A percentile compares a stretch with the other conserved stretches of the same genome.
Conservation (phyloP, 371 early-diverging fungal species). For the Dichotomocladium elegans region DNA sequence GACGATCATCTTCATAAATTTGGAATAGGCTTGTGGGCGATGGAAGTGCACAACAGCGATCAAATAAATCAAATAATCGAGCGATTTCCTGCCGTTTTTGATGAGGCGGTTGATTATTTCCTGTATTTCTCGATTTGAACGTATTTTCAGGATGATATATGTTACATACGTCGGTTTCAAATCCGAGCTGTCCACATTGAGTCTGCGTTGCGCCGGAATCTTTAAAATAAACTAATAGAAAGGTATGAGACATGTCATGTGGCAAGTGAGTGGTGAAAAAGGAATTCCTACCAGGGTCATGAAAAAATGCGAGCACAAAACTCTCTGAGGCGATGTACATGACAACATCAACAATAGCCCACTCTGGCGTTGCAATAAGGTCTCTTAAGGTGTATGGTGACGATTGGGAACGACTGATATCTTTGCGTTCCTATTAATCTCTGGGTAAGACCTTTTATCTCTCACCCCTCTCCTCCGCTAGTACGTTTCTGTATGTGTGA, state of each 20-base stretch:
- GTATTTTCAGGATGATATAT: not conserved
- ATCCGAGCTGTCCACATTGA: not conserved
- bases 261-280: not conserved
- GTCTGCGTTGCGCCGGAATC: not conserved
- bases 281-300: conserved; percentile 25
- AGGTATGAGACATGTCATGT: not conserved
- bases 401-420: not conserved
- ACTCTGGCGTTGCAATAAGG: conserved; percentile 21
- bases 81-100: not conserved
- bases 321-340: conserved; percentile 54
- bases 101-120: not conserved
- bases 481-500: not conserved
- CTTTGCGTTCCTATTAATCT: not conserved
- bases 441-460: not conserved
- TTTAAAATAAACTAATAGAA: not conserved
- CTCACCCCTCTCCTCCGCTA: not conserved
- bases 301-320: conserved; percentile 53
- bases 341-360: conserved; percentile 50
- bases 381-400: not conserved
- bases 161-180: not conserved
- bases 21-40: conserved; percentile 3
- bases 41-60: not conserved
- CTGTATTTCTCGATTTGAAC: not conserved
- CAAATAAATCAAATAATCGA: not conserved
- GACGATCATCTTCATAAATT: conserved; percentile 3